Conservation (phyloP, 108 stramenopile species). For the Tribonema minus region DNA sequence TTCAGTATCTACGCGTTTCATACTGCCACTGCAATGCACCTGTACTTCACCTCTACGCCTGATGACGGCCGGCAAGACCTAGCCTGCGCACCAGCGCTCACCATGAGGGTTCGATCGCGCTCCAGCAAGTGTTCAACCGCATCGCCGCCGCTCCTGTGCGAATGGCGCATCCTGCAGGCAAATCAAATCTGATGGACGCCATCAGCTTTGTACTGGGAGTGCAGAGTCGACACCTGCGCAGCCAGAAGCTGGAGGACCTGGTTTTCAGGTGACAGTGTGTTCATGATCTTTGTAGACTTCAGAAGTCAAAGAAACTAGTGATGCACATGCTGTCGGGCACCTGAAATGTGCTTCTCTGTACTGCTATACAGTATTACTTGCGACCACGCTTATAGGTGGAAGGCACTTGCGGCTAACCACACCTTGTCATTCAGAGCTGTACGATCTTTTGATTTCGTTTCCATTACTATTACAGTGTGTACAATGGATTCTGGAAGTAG, state of each 20-base stretch:
- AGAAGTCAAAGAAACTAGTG: not conserved
- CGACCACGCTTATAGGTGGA: not conserved
- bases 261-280: constrained; percentile 53
- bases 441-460: no score
- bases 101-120: no score
- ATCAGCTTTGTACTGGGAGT: constrained; percentile 94
- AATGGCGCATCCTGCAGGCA: constrained; percentile 47
- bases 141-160: no score
- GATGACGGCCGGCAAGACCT: no score
- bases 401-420: not conserved
- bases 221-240: constrained; percentile 84
- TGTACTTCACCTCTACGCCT: no score
- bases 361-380: not conserved
- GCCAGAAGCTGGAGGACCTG: constrained; percentile 82
- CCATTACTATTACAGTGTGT: no score
- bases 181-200: constrained; percentile 72
- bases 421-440: not conserved
- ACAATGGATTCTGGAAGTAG: no score
- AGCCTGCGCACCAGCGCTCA: no score
- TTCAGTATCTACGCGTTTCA: no score
- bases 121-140: no score
- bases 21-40: no score
- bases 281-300: not conserved
- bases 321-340: not conserved
- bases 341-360: not conserved